Conservation (phyloP, 306 rosid genomes). For the Acacia crassicarpa region DNA sequence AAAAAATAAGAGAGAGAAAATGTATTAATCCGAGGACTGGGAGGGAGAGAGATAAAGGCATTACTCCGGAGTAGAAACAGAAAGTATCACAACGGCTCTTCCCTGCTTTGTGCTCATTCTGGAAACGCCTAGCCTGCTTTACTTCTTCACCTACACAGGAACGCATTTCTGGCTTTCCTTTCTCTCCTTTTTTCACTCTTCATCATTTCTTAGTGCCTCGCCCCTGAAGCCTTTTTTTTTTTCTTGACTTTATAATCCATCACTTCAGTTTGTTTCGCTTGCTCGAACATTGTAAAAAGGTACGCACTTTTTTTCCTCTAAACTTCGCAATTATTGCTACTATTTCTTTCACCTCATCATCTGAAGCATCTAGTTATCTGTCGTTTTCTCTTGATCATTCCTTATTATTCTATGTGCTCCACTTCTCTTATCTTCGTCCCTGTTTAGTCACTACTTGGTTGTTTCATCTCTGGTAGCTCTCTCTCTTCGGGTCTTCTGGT, state of each 20-base stretch:
- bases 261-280: slow-evolving; percentile 52
- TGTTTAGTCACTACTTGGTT: slow-evolving; percentile 16
- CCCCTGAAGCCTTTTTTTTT: slow-evolving; percentile 38
- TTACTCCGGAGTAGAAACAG: slow-evolving; percentile 13
- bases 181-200: slow-evolving; percentile 25
- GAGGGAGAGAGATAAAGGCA: no score
- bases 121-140: slow-evolving; percentile 11
- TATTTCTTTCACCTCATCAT: slow-evolving; percentile 12
- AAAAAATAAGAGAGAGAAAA: no score
- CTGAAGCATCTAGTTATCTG: slow-evolving; percentile 25
- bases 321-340: slow-evolving; percentile 36
- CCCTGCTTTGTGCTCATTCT: neutral
- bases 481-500: slow-evolving; percentile 23
- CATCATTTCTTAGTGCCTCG: slow-evolving; percentile 42
- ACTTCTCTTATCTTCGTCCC: slow-evolving; percentile 21
- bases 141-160: slow-evolving; percentile 7
- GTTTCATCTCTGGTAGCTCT: slow-evolving; percentile 42
- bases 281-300: slow-evolving; percentile 46
- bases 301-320: slow-evolving; percentile 32
- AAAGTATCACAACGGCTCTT: neutral
- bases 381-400: slow-evolving; percentile 31
- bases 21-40: neutral
- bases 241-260: slow-evolving; percentile 43
- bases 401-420: neutral
- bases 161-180: slow-evolving; percentile 13